Evolutionary conservation across 2,329 filamentous ascomycete species (phyloP).

Genomic region (Chaetomium olivaceum): DNA sequence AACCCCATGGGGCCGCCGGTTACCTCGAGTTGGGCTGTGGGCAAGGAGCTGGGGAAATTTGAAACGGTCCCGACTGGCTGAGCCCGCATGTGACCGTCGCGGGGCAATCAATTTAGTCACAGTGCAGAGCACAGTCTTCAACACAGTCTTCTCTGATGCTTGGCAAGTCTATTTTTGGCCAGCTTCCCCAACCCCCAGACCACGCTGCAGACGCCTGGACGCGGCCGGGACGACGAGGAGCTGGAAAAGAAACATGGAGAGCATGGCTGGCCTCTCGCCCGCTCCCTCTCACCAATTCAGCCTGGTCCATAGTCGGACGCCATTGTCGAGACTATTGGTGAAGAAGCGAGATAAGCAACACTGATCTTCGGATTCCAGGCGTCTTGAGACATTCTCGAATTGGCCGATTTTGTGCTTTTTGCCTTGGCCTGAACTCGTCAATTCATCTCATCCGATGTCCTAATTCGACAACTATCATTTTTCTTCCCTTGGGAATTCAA

Average conservation of each 20-base stretch:
- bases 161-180: conserved; percentile 29
- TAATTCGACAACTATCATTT: neutral
- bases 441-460: conserved; percentile 1
- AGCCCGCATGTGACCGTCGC: conserved; percentile 7
- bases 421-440: neutral
- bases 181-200: neutral
- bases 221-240: neutral
- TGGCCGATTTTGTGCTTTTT: neutral
- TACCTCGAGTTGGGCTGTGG: neutral
- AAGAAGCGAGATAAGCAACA: neutral
- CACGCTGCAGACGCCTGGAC: neutral
- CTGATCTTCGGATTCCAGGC: neutral
- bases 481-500: neutral
- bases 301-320: neutral
- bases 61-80: neutral
- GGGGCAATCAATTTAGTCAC: neutral
- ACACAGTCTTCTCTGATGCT: conserved; percentile 14
- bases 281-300: conserved; percentile 5
- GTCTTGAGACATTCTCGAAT: neutral
- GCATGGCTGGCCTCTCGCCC: conserved; percentile 1
- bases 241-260: conserved; percentile 2
- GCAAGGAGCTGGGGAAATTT: neutral
- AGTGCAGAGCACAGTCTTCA: neutral
- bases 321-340: neutral
- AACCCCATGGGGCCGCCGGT: neutral